Conservation (phyloP, 306 rosid species). For the Quercus glauca region DNA sequence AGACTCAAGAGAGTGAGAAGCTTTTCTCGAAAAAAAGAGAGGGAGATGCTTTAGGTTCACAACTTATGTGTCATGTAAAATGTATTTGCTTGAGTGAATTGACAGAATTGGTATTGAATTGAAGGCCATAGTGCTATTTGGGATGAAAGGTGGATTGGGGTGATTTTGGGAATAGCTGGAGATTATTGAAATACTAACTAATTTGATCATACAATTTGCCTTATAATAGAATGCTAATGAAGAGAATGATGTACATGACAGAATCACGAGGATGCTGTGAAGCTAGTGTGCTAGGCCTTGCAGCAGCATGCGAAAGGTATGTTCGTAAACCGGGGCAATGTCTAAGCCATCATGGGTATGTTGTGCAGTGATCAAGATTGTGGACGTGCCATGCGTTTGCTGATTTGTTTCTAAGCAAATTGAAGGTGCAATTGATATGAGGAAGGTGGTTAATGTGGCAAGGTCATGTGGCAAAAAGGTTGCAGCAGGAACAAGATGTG, state of each 20-base stretch:
- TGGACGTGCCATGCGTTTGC: conserved; percentile 36
- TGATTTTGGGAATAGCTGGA: no score
- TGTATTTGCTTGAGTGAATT: no score
- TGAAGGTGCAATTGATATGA: conserved; percentile 19
- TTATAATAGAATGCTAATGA: background rate
- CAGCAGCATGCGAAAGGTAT: conserved; percentile 13
- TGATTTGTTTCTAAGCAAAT: conserved; percentile 13
- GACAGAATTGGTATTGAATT: no score
- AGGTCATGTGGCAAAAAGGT: conserved; percentile 35
- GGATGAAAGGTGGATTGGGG: no score
- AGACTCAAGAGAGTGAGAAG: background rate
- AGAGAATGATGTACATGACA: background rate
- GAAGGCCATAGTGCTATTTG: no score
- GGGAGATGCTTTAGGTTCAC: no score
- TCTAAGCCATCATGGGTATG: conserved; percentile 36
- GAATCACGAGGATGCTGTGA: background rate
- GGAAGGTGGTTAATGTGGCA: conserved; percentile 30
- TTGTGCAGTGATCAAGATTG: conserved; percentile 15
- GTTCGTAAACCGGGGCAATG: conserved; percentile 30
- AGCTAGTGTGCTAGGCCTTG: conserved; percentile 2
- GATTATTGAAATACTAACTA: no score
- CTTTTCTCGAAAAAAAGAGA: no score
- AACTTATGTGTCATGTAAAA: no score
- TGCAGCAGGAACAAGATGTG: conserved; percentile 37
- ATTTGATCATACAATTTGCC: no score